Evolutionary conservation across 139 green algal species (phyloP).

Genomic region (Coelastrella sp.): DNA sequence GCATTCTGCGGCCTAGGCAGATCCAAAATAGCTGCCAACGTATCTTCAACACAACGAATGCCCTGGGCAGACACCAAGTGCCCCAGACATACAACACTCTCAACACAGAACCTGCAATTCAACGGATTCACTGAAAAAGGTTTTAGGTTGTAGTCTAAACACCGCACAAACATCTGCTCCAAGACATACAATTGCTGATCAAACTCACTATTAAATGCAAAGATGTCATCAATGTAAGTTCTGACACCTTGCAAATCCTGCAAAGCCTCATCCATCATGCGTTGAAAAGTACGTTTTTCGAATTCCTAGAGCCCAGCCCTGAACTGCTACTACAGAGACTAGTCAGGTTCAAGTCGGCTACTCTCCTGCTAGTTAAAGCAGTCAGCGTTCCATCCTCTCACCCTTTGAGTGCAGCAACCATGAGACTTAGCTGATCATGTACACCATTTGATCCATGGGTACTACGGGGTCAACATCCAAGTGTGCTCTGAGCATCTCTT

Average conservation of each 20-base stretch:
- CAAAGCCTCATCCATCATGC: conserved; percentile 41
- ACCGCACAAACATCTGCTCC: background rate
- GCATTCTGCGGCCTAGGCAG: conserved; percentile 35
- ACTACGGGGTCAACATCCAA: too few relatives aligned
- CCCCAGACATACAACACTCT: conserved; percentile 32
- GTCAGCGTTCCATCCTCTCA: too few relatives aligned
- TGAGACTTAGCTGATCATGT: too few relatives aligned
- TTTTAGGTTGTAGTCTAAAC: conserved; percentile 18
- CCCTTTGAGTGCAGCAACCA: too few relatives aligned
- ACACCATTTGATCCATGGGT: too few relatives aligned
- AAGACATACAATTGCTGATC: conserved; percentile 23
- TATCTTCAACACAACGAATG: conserved; percentile 41
- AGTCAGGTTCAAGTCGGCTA: too few relatives aligned
- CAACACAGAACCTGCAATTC: conserved; percentile 25
- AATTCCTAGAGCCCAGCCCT: too few relatives aligned
- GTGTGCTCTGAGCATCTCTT: too few relatives aligned
- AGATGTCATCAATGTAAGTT: conserved; percentile 46
- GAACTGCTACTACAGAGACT: too few relatives aligned
- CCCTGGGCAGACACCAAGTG: conserved; percentile 42
- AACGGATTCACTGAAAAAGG: conserved; percentile 43
- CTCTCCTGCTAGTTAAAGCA: too few relatives aligned
- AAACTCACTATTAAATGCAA: conserved; percentile 30
- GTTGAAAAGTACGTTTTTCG: too few relatives aligned
- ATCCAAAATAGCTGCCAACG: conserved; percentile 41
- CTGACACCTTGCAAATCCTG: too few relatives aligned